Evolutionary conservation across 2,329 filamentous ascomycete species (phyloP).

Genomic region (Fusarium vanettenii): DNA sequence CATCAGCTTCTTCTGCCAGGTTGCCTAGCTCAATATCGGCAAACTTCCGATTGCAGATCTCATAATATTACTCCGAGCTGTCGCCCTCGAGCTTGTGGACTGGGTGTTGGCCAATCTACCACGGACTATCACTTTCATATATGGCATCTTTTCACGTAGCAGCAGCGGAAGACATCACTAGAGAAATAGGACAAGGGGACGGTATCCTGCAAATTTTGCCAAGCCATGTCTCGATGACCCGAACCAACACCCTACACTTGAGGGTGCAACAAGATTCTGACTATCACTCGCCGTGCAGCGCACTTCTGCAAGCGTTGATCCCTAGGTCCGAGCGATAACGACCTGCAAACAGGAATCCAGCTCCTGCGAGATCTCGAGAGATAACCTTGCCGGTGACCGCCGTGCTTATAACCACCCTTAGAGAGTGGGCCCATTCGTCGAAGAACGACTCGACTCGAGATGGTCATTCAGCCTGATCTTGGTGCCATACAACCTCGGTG

Average conservation of each 20-base stretch:
- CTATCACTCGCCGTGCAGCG: constrained; percentile 5
- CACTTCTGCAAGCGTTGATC: constrained; percentile 9
- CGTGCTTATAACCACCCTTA: background rate
- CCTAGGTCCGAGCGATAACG: constrained; percentile 7
- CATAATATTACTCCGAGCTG: background rate
- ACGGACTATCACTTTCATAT: background rate
- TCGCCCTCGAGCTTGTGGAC: background rate
- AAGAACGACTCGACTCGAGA: constrained; percentile 4
- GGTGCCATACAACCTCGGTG: constrained; percentile 11
- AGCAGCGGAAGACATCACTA: background rate
- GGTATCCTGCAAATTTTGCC: background rate
- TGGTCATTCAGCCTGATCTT: constrained; percentile 31
- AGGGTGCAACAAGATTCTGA: constrained; percentile 14
- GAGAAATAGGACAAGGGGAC: background rate
- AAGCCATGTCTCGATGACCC: background rate
- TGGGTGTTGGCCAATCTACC: background rate
- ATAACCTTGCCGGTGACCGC: background rate
- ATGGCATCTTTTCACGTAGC: background rate
- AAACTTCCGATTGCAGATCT: background rate
- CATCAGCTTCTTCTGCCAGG: background rate
- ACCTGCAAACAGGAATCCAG: background rate
- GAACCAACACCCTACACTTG: constrained; percentile 12
- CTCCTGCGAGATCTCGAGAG: constrained; percentile 13
- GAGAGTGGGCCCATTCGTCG: constrained; percentile 2
- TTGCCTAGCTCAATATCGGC: background rate